These are phyloP conservation scores for Forsythia suspensa DNA, from an alignment of 257 asterid species.

Conservation along the genomic window DNA sequence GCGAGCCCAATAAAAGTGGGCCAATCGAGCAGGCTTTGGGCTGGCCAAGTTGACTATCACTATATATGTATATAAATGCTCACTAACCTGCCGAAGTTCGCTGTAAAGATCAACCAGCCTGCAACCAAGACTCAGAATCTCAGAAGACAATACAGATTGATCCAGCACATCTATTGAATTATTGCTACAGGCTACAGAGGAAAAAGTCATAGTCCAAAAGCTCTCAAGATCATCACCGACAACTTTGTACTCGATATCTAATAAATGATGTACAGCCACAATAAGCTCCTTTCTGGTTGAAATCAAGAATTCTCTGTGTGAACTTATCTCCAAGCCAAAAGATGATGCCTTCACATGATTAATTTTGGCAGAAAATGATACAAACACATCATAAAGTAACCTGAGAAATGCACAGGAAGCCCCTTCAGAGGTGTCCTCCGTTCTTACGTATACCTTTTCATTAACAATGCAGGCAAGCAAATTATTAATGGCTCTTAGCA, in stretches of 20 bases:
- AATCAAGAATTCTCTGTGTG: conserved; percentile 42
- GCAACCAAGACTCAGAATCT: conserved; percentile 64
- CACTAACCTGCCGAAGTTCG: conserved; percentile 95
- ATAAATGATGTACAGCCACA: conserved; percentile 49
- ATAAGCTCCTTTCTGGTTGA: conserved; percentile 65
- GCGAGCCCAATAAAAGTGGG: background rate
- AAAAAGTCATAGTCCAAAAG: conserved; percentile 65
- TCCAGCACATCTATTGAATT: conserved; percentile 41
- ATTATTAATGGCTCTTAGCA: conserved; percentile 58
- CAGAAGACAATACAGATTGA: conserved; percentile 45
- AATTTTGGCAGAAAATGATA: conserved; percentile 53
- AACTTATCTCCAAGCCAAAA: conserved; percentile 36
- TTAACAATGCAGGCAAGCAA: conserved; percentile 52
- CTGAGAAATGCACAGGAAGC: conserved; percentile 64
- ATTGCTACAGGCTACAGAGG: conserved; percentile 53
- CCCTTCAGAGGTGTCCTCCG: conserved; percentile 80
- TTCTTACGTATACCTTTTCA: conserved; percentile 61
- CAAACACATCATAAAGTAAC: conserved; percentile 50
- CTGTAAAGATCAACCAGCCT: conserved; percentile 73
- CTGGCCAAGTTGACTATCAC: background rate
- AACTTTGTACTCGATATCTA: conserved; percentile 78
- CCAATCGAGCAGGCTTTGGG: background rate
- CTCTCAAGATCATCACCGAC: conserved; percentile 77
- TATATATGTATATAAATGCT: conserved; percentile 8
- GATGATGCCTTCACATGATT: conserved; percentile 31